Evolutionary conservation across 2,329 filamentous ascomycete species (phyloP).

Genomic region (Thielaviopsis ethacetica): DNA sequence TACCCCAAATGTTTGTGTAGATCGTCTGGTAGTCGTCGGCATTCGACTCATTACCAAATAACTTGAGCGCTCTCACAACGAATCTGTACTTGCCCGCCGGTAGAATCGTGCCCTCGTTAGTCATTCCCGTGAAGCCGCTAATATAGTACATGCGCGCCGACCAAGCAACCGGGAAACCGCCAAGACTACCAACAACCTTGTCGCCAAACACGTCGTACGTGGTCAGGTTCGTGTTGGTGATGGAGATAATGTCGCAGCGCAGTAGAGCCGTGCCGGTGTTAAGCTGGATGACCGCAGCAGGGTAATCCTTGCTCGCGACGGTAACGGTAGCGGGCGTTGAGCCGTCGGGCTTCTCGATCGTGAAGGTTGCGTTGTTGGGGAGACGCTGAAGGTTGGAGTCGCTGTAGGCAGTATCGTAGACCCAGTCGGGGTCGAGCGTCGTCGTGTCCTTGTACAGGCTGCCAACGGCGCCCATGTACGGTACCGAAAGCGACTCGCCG

Average conservation of each 20-base stretch:
- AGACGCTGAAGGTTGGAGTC: not conserved
- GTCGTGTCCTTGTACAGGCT: not conserved
- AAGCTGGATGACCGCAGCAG: constrained; percentile 1
- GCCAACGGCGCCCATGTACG: constrained; percentile 20
- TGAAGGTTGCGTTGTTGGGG: not conserved
- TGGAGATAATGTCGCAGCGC: constrained; percentile 1
- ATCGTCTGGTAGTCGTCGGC: constrained; percentile 1
- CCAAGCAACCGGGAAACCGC: not conserved
- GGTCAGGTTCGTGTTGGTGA: not conserved
- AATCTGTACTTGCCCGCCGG: constrained; percentile 1
- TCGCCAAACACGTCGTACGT: constrained; percentile 1
- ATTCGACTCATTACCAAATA: not conserved
- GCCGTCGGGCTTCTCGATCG: not conserved
- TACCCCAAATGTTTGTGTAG: not conserved
- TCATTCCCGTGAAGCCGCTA: constrained; percentile 1
- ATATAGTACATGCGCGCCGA: constrained; percentile 2
- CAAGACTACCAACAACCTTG: not conserved
- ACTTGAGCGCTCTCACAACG: not conserved
- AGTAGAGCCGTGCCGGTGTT: constrained; percentile 1
- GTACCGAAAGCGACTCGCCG: constrained; percentile 19
- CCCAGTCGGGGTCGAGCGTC: constrained; percentile 1
- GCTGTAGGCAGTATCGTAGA: constrained; percentile 2
- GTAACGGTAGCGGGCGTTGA: not conserved
- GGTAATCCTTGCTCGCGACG: not conserved
- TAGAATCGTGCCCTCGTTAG: constrained; percentile 1